A percentile compares a stretch with the other conserved stretches of the same genome.
These are phyloP conservation scores for Fonsecaea nubica DNA, from an alignment of 2,329 filamentous ascomycete genomes.

Conservation along the genomic window DNA sequence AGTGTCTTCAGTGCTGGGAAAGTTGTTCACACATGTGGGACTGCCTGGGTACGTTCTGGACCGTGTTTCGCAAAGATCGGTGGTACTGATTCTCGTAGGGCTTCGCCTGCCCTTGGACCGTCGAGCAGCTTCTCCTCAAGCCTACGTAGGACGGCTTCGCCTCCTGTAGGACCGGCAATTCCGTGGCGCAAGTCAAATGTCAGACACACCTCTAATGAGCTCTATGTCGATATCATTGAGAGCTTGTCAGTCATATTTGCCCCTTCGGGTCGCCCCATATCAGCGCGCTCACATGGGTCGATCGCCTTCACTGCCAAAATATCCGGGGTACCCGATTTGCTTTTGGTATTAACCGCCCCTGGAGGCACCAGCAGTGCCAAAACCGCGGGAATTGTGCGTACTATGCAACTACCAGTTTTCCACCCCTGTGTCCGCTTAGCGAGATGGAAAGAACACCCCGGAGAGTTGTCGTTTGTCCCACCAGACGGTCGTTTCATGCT, in stretches of 20 bases:
- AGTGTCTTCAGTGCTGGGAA: conserved; percentile 87
- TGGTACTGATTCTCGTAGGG: conserved; percentile 41
- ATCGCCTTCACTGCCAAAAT: conserved; percentile 96
- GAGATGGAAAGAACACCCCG: conserved; percentile 86
- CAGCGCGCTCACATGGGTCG: conserved; percentile 86
- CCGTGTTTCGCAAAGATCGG: neutral
- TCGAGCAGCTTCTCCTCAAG: conserved; percentile 51
- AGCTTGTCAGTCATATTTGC: conserved; percentile 85
- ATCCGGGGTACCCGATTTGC: conserved; percentile 89
- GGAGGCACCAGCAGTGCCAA: conserved; percentile 73
- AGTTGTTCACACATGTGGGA: conserved; percentile 84
- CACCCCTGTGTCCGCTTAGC: conserved; percentile 92
- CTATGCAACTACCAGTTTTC: conserved; percentile 89
- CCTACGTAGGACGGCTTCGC: conserved; percentile 41
- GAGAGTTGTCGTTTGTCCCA: conserved; percentile 93
- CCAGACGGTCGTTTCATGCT: conserved; percentile 94
- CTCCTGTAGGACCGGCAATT: conserved; percentile 61
- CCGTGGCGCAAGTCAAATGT: conserved; percentile 94
- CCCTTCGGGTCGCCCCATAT: conserved; percentile 84
- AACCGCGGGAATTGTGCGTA: conserved; percentile 60
- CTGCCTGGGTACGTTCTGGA: conserved; percentile 68
- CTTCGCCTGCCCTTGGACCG: conserved; percentile 51
- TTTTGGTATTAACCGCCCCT: conserved; percentile 78
- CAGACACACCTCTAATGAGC: conserved; percentile 92
- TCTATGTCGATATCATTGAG: conserved; percentile 96